Evolutionary conservation across 1,284 basidiomycete genomes (phyloP).

Genomic region (Microbotryum silenes-acaulis): DNA sequence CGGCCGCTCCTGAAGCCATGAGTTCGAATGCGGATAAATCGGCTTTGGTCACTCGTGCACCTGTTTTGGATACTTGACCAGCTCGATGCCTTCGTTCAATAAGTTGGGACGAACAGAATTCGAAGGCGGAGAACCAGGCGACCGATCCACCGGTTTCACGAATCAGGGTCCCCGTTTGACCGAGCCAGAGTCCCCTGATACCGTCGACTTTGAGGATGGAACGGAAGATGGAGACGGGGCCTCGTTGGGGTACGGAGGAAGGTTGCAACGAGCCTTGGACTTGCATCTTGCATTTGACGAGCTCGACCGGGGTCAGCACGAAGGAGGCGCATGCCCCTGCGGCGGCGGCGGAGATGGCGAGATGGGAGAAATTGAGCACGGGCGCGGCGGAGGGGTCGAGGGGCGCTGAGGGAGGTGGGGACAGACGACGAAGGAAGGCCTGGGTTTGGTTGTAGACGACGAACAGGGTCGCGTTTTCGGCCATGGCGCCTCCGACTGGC

Average conservation of each 20-base stretch:
- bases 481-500: slow-evolving; percentile 81
- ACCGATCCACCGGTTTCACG: slow-evolving; percentile 79
- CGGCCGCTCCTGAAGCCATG: slow-evolving; percentile 71
- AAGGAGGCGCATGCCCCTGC: slow-evolving; percentile 76
- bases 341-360: slow-evolving; percentile 66
- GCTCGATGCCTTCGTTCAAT: slow-evolving; percentile 18
- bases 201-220: slow-evolving; percentile 60
- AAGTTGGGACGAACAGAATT: slow-evolving; percentile 49
- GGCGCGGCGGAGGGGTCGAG: slow-evolving; percentile 19
- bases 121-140: slow-evolving; percentile 83
- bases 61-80: slow-evolving; percentile 27
- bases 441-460: slow-evolving; percentile 79
- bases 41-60: slow-evolving; percentile 42
- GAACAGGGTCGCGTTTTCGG: slow-evolving; percentile 81
- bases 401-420: slow-evolving; percentile 12
- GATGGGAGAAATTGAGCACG: slow-evolving; percentile 54
- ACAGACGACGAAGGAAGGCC: slow-evolving; percentile 48
- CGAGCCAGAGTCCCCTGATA: slow-evolving; percentile 71
- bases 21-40: slow-evolving; percentile 71
- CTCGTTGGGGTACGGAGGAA: slow-evolving; percentile 40
- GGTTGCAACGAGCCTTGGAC: slow-evolving; percentile 64
- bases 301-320: slow-evolving; percentile 81
- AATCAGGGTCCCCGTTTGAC: slow-evolving; percentile 75
- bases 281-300: slow-evolving; percentile 93
- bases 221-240: slow-evolving; percentile 61